phyloP scores from a whole-genome alignment of 2,329 filamentous ascomycete genomes.

The Colletotrichum sp. region DNA sequence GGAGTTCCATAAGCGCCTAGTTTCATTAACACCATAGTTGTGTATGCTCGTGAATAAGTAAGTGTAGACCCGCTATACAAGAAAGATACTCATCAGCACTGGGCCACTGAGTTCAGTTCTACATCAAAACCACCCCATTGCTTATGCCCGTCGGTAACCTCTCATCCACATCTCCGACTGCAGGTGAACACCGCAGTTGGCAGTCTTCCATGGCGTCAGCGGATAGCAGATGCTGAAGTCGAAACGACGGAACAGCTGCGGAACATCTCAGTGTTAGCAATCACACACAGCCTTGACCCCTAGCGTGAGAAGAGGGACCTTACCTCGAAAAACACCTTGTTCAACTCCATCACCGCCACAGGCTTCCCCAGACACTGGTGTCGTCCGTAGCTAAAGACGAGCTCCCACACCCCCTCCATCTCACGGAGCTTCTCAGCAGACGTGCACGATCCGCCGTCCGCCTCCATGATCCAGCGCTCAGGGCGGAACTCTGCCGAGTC shows the following conservation, averaged over 20 bases:
- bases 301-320: not conserved
- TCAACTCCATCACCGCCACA: constrained; percentile 42
- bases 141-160: not conserved
- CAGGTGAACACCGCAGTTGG: constrained; percentile 33
- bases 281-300: not conserved
- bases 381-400: constrained; percentile 41
- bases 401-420: constrained; percentile 40
- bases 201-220: constrained; percentile 33
- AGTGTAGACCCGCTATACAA: not conserved
- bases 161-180: constrained; percentile 34
- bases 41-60: not conserved
- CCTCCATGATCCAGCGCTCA: constrained; percentile 40
- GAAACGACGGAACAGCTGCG: constrained; percentile 32
- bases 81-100: not conserved
- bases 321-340: constrained; percentile 47
- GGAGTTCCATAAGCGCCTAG: not conserved
- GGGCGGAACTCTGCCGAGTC: constrained; percentile 39
- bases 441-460: not conserved
- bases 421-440: constrained; percentile 29
- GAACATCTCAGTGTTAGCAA: not conserved
- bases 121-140: not conserved
- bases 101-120: accelerated
- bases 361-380: constrained; percentile 42
- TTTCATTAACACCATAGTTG: not conserved
- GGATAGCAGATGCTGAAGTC: constrained; percentile 35